These are phyloP conservation scores for Ophiocordyceps camponoti-saundersi DNA, from an alignment of 2,329 filamentous ascomycete genomes.

Conservation along the genomic window DNA sequence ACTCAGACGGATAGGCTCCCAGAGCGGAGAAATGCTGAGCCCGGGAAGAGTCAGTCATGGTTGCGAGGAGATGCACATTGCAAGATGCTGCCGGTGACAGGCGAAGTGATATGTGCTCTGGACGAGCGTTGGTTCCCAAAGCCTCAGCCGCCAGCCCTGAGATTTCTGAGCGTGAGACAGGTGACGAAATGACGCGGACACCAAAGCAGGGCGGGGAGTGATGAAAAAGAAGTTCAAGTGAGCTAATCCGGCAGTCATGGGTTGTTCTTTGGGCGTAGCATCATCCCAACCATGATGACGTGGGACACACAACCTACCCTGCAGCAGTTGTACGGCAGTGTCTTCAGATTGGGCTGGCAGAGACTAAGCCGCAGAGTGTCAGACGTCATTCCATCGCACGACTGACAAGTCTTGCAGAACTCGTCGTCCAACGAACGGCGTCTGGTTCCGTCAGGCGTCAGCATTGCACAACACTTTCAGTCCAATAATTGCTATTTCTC, in stretches of 20 bases:
- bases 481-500: neutral
- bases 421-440: neutral
- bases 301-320: neutral
- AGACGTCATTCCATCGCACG: neutral
- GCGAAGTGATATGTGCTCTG: neutral
- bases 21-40: conserved; percentile 34
- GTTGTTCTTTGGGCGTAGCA: neutral
- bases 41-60: conserved; percentile 28
- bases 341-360: neutral
- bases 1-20: conserved; percentile 17
- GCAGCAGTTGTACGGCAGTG: neutral
- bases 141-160: neutral
- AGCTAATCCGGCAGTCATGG: neutral
- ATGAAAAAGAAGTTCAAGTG: neutral
- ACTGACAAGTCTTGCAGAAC: neutral
- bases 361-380: too few relatives aligned
- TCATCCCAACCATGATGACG: neutral
- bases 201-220: neutral
- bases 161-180: neutral
- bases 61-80: conserved; percentile 12
- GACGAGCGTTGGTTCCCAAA: neutral
- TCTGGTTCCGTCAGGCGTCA: neutral
- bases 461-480: neutral
- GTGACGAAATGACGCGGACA: conserved; percentile 1
- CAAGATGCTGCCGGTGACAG: conserved; percentile 1